Conservation (phyloP, 2,329 filamentous ascomycete species). For the Stachybotrys echinatus region DNA sequence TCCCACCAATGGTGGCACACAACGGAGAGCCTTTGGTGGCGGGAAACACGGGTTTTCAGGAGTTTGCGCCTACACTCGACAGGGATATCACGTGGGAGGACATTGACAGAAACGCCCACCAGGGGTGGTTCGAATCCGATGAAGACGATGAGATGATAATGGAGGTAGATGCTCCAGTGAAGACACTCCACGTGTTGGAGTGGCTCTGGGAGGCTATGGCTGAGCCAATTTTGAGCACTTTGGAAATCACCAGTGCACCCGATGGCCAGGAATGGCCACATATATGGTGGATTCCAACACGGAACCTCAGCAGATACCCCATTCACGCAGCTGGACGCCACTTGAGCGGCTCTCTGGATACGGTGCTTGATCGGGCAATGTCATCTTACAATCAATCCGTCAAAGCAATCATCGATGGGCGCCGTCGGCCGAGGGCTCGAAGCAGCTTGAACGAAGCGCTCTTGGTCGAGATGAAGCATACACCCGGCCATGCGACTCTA, state of each 20-base stretch:
- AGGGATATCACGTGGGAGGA: too few species aligned
- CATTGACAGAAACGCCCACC: too few species aligned
- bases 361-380: slow-evolving; percentile 26
- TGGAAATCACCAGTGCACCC: slow-evolving; percentile 13
- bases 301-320: slow-evolving; percentile 18
- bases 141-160: too few species aligned
- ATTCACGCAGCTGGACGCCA: slow-evolving; percentile 28
- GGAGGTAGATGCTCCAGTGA: too few species aligned
- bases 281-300: slow-evolving; percentile 26
- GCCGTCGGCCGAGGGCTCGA: neutral
- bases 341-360: slow-evolving; percentile 8
- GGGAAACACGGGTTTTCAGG: too few species aligned
- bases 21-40: too few species aligned
- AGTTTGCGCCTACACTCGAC: too few species aligned
- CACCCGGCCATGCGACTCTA: slow-evolving; percentile 4
- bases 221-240: slow-evolving; percentile 16
- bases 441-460: slow-evolving; percentile 6
- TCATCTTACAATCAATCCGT: slow-evolving; percentile 32
- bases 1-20: too few species aligned
- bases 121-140: too few species aligned
- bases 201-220: slow-evolving; percentile 23
- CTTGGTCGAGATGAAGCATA: slow-evolving; percentile 21
- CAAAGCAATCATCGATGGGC: slow-evolving; percentile 21
- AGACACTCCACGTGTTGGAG: too few species aligned
- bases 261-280: slow-evolving; percentile 12